Evolutionary conservation across 805 yeast genomes (phyloP), one percentile per base, ranked within the genome.

Genomic region (Grigorovia yakushimaensis): DNA sequence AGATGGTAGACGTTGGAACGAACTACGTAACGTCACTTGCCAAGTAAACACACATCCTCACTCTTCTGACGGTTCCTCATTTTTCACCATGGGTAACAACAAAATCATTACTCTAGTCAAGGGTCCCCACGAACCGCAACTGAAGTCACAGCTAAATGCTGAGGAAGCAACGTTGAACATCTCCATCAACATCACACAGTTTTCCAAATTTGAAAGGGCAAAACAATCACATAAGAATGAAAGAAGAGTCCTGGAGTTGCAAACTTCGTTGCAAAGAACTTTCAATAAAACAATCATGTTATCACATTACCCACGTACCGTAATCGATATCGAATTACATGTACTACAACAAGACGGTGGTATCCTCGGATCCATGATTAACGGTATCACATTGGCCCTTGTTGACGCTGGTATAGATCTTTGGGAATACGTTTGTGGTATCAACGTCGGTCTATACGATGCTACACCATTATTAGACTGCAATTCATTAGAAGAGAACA

Each of bases 1-100:
- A 13, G 98, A 93, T 63, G 98, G 98, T 1, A 79, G 98, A 57
- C 75, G 98, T 52, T 88, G 93, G 88, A 88, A 91, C 58, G 98
- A 93, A 64, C 73, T 89, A 41, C 80, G 98, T 44, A 74, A 81
- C 27, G 86, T 93, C 58, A 78, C 78, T 37, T 85, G 95, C 60
- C 76, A 79, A 18, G 79, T 87, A 46, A 88, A 88, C 59, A 88
- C 98, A 1, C 97, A 89, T 58, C 88, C 96, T 5, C 78, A 75
- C 55, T 77, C 89, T 0, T 76, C 93, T 2, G 97, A 91, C 66
- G 98, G 98, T 6, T 89, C 97, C 1, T 81, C 97, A 2, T 84
- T 82, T 55, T 80, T 93, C 19, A 93, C 89, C 64, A 94, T 84
- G 66, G 98, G 98, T 27, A 86, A 87, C 54, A 81, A 96, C 41